Percentiles rank a stretch among this genome's conserved stretches.
These are phyloP conservation scores for Tuber magnatum DNA, from an alignment of 495 filamentous ascomycete species.

Conservation along the genomic window DNA sequence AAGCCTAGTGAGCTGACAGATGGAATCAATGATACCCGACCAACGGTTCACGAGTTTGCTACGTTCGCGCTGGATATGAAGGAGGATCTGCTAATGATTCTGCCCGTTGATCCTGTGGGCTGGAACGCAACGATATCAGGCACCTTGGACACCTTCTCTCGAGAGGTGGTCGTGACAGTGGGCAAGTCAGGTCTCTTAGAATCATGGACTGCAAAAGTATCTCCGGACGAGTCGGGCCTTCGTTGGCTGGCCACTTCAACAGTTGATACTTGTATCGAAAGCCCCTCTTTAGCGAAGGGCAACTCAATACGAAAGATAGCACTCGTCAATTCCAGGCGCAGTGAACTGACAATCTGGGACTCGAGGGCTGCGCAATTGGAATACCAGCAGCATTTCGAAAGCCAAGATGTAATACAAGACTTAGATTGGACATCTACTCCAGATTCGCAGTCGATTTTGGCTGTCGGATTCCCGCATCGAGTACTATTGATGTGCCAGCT, in stretches of 20 bases:
- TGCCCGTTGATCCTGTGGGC: conserved; percentile 87
- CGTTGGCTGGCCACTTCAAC: conserved; percentile 74
- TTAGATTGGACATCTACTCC: conserved; percentile 94
- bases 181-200: conserved; percentile 65
- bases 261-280: conserved; percentile 68
- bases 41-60: conserved; percentile 58
- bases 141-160: conserved; percentile 79
- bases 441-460: conserved; percentile 81
- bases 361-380: conserved; percentile 74
- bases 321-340: conserved; percentile 63
- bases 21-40: conserved; percentile 39
- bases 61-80: conserved; percentile 62
- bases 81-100: conserved; percentile 71
- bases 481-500: conserved; percentile 83
- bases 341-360: conserved; percentile 88
- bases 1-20: conserved; percentile 34
- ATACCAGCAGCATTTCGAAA: conserved; percentile 61
- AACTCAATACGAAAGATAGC: conserved; percentile 84
- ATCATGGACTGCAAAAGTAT: conserved; percentile 79
- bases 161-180: conserved; percentile 82
- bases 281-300: conserved; percentile 72
- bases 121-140: conserved; percentile 62
- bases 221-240: conserved; percentile 51
- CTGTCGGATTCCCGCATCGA: conserved; percentile 80
- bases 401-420: conserved; percentile 69